Evolutionary conservation across 2,329 filamentous ascomycete genomes (phyloP).

Genomic region (Cytospora schulzeri): DNA sequence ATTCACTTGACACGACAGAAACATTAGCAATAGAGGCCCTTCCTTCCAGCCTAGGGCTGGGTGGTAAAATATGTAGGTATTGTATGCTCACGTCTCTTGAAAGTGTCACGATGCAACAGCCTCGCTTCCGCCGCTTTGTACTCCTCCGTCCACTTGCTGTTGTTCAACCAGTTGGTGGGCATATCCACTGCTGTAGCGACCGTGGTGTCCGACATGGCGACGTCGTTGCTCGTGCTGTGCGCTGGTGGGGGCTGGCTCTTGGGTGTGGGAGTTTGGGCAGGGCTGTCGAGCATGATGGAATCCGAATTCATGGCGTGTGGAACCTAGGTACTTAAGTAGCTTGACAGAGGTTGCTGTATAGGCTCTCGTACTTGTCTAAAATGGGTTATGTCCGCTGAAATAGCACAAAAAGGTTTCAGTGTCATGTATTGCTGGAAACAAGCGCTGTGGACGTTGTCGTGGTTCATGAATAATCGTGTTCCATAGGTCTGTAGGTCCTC

Average conservation of each 20-base stretch:
- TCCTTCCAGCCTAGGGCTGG: too few species aligned
- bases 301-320: slow-evolving; percentile 23
- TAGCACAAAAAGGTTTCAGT: neutral
- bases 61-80: too few species aligned
- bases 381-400: neutral
- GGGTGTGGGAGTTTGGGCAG: slow-evolving; percentile 25
- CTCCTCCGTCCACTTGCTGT: slow-evolving; percentile 48
- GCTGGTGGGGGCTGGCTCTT: slow-evolving; percentile 16
- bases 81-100: slow-evolving; percentile 46
- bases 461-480: neutral
- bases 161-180: slow-evolving; percentile 32
- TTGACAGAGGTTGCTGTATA: neutral
- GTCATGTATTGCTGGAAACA: neutral
- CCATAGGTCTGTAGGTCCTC: neutral
- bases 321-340: neutral
- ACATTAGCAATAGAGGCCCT: slow-evolving; percentile 3
- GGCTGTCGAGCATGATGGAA: slow-evolving; percentile 27
- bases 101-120: slow-evolving; percentile 46
- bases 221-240: slow-evolving; percentile 11
- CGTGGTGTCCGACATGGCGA: slow-evolving; percentile 22
- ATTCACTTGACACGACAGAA: slow-evolving; percentile 37
- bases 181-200: neutral
- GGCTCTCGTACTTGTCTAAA: neutral
- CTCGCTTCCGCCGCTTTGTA: slow-evolving; percentile 41
- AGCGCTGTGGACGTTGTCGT: neutral